A percentile compares a stretch with the other conserved stretches of the same genome.
Conservation (phyloP, 2,329 filamentous ascomycete genomes). For the Aspergillus latus region DNA sequence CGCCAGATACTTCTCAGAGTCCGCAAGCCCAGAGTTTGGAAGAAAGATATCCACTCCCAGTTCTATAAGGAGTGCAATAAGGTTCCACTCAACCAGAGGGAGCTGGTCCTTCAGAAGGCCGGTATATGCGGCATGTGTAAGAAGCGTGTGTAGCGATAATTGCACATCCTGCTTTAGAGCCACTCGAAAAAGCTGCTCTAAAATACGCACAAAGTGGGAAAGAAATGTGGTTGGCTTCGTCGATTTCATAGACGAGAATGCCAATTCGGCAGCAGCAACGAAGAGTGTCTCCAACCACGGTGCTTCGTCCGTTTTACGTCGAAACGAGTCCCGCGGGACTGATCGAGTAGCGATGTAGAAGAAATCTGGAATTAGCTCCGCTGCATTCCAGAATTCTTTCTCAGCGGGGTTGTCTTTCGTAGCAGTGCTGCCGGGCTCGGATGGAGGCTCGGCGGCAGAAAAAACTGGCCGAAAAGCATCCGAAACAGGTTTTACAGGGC, state of each 20-base stretch:
- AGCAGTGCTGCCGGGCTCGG: neutral
- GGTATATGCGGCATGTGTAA: conserved; percentile 43
- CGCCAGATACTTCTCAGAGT: conserved; percentile 37
- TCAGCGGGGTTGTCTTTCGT: conserved; percentile 5
- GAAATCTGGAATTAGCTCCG: conserved; percentile 41
- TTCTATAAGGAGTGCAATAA: conserved; percentile 43
- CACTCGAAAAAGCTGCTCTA: conserved; percentile 42
- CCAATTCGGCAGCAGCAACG: conserved; percentile 41
- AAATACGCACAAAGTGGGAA: conserved; percentile 31
- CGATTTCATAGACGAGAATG: conserved; percentile 36
- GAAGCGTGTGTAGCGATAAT: conserved; percentile 42
- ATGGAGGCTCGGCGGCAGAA: conserved; percentile 23
- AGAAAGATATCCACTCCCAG: conserved; percentile 46
- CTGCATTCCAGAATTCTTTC: conserved; percentile 30
- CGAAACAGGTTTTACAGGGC: conserved; percentile 36
- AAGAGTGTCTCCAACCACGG: conserved; percentile 54
- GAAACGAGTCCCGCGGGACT: conserved; percentile 45
- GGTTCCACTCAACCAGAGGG: conserved; percentile 40
- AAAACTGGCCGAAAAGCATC: conserved; percentile 40
- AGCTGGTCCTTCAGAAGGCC: conserved; percentile 37
- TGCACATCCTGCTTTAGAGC: conserved; percentile 40
- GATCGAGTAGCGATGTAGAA: conserved; percentile 50
- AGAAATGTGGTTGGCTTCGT: conserved; percentile 27
- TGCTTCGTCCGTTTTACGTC: conserved; percentile 46
- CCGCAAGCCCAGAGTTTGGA: conserved; percentile 43